These are phyloP conservation scores for Grifola frondosa DNA, from an alignment of 1,284 basidiomycete species.

Conservation along the genomic window DNA sequence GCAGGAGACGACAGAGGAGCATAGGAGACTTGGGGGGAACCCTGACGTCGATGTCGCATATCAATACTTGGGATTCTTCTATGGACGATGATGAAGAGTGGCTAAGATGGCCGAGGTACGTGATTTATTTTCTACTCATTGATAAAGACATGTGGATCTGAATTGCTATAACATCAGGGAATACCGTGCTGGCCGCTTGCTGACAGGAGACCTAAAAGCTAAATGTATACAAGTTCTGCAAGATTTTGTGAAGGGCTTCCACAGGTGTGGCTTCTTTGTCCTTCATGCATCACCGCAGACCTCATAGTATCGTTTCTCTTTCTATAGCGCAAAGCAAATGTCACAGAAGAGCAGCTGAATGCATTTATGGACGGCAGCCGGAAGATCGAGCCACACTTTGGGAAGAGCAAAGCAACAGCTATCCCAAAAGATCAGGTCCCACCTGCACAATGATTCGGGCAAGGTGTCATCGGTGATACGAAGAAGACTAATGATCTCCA, in stretches of 20 bases:
- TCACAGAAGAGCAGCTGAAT: constrained; percentile 79
- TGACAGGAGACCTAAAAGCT: constrained; percentile 93
- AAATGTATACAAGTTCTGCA: constrained; percentile 87
- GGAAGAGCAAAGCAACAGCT: constrained; percentile 26
- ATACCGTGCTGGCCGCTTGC: constrained; percentile 85
- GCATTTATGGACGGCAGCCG: constrained; percentile 85
- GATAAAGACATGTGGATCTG: background rate
- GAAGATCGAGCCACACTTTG: constrained; percentile 65
- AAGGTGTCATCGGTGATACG: too few species aligned
- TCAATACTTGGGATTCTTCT: constrained; percentile 97
- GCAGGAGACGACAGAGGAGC: constrained; percentile 91
- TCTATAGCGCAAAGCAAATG: constrained; percentile 70
- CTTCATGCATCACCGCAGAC: constrained; percentile 3
- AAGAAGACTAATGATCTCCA: too few species aligned
- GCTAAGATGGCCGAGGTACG: constrained; percentile 72
- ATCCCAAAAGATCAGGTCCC: too few species aligned
- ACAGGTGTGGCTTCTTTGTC: constrained; percentile 57
- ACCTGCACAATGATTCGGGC: too few species aligned
- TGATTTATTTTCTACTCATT: constrained; percentile 8
- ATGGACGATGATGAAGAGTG: constrained; percentile 92
- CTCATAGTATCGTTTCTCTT: background rate
- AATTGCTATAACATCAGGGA: constrained; percentile 56
- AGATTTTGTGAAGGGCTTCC: constrained; percentile 85
- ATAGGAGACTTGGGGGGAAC: constrained; percentile 85
- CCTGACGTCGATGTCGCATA: constrained; percentile 96